Percentiles rank a stretch among this genome's conserved stretches.
Conservation (phyloP, 148 eudicot species). For the Silene uniflora region DNA sequence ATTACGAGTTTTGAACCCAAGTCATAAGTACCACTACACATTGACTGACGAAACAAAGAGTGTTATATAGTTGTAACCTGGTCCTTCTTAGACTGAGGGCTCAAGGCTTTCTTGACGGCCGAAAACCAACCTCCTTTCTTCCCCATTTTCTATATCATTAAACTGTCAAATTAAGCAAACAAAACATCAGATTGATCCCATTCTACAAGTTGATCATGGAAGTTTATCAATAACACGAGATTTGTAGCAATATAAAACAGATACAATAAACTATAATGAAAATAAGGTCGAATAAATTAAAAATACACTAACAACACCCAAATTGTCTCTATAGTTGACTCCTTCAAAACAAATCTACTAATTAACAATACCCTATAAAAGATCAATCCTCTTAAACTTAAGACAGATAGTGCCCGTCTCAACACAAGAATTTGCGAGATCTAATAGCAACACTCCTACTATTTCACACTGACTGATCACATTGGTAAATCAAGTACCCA, state of each 20-base stretch:
- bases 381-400: too few relatives aligned
- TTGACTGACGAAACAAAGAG: background rate
- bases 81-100: conserved; percentile 57
- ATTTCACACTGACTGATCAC: conserved; percentile 3
- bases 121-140: conserved; percentile 71
- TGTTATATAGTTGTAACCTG: conserved; percentile 33
- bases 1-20: background rate
- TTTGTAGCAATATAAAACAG: too few relatives aligned
- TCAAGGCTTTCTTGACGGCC: conserved; percentile 68
- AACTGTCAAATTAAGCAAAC: conserved; percentile 11
- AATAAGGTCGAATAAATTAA: too few relatives aligned
- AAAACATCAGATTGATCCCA: background rate
- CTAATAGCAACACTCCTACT: conserved; percentile 3
- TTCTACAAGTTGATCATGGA: background rate
- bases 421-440: background rate
- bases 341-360: conserved; percentile 7
- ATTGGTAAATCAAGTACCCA: conserved; percentile 23
- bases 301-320: background rate
- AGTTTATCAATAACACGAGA: too few relatives aligned
- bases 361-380: background rate
- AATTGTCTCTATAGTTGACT: conserved; percentile 13
- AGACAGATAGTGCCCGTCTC: too few relatives aligned
- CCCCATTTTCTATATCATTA: conserved; percentile 58
- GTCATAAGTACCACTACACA: background rate
- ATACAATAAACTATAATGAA: background rate